Percentiles rank a stretch among this genome's conserved stretches.
Conservation (phyloP, 192 early-diverging fungal genomes). For the Linderina pennispora region DNA sequence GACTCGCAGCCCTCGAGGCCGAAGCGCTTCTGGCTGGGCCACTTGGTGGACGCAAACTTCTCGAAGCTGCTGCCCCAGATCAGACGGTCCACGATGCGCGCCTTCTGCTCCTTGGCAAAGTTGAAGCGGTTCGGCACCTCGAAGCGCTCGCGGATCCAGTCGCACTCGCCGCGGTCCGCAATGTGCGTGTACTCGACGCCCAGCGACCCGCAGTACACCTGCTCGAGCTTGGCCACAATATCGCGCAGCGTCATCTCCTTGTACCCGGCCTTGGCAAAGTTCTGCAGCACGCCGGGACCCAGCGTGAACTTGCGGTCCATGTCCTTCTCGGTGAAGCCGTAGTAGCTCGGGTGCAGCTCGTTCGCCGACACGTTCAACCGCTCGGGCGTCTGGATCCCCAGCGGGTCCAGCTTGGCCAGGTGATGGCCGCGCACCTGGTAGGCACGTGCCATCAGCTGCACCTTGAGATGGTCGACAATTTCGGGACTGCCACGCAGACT, state of each 20-base stretch:
- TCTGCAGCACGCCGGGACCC: slow-evolving; percentile 92
- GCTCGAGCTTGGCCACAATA: slow-evolving; percentile 75
- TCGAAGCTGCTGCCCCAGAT: slow-evolving; percentile 98
- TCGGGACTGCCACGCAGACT: slow-evolving; percentile 54
- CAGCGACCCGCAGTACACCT: slow-evolving; percentile 88
- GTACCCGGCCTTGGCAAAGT: slow-evolving; percentile 63
- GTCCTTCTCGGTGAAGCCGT: slow-evolving; percentile 92
- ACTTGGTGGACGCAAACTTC: slow-evolving; percentile 92
- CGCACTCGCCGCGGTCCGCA: slow-evolving; percentile 89
- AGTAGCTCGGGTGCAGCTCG: slow-evolving; percentile 82
- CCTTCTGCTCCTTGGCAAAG: slow-evolving; percentile 87
- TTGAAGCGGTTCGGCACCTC: slow-evolving; percentile 87
- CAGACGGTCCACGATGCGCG: slow-evolving; percentile 89
- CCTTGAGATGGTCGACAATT: slow-evolving; percentile 97
- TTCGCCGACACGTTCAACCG: slow-evolving; percentile 51
- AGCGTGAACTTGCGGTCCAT: slow-evolving; percentile 87
- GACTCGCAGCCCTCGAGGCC: slow-evolving; percentile 96
- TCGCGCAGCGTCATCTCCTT: slow-evolving; percentile 82
- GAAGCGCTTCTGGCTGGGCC: slow-evolving; percentile 95
- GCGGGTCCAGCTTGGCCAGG: slow-evolving; percentile 91
- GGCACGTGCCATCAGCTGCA: slow-evolving; percentile 92
- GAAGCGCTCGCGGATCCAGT: slow-evolving; percentile 92
- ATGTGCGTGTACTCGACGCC: slow-evolving; percentile 99
- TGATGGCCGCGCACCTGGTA: slow-evolving; percentile 97
- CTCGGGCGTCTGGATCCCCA: slow-evolving; percentile 72